phyloP scores from a whole-genome alignment of 192 early-diverging fungal species.

The Podila clonocystis region DNA sequence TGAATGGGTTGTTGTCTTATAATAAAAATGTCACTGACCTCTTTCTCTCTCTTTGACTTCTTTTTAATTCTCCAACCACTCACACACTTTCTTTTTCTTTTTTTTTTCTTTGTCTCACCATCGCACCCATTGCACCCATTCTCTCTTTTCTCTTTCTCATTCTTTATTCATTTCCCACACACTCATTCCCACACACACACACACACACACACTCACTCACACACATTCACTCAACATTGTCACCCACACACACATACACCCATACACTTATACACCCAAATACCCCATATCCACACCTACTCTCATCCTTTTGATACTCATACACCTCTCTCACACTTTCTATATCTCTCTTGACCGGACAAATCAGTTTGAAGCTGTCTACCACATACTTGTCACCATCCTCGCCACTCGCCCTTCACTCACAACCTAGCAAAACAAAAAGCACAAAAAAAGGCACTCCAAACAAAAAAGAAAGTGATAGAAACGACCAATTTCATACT shows the following conservation, averaged over 20 bases:
- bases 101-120: neutral
- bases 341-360: too few relatives aligned
- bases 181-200: neutral
- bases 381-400: neutral
- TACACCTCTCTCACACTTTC: too few relatives aligned
- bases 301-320: too few relatives aligned
- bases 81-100: neutral
- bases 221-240: neutral
- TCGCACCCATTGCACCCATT: too few relatives aligned
- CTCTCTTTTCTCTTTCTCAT: neutral
- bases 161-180: neutral
- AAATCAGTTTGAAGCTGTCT: too few relatives aligned
- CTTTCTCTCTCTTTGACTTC: neutral
- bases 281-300: neutral
- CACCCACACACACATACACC: neutral
- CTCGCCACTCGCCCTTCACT: neutral
- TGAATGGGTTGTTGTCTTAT: too few relatives aligned
- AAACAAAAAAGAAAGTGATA: too few relatives aligned
- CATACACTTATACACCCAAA: neutral
- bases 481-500: neutral
- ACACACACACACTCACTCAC: neutral
- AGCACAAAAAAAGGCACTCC: too few relatives aligned
- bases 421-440: too few relatives aligned
- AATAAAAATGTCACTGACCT: neutral
- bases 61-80: neutral